These are phyloP conservation scores for Apiotrichum montevideense DNA, from an alignment of 1,284 basidiomycete species.

Conservation along the genomic window DNA sequence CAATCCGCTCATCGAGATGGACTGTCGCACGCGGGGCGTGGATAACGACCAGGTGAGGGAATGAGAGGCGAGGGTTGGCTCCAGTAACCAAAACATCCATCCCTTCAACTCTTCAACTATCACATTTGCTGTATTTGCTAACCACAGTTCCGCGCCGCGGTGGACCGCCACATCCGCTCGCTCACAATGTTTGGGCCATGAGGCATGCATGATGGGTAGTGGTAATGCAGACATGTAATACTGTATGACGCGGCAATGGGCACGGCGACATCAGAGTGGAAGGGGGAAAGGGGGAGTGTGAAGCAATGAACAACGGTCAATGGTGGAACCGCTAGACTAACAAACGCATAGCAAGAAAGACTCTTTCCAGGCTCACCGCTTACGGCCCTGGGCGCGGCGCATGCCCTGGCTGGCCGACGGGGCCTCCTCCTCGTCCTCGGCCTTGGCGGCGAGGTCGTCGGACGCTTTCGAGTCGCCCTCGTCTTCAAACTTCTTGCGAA, in stretches of 20 bases:
- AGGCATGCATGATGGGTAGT: not conserved
- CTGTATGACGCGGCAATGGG: not conserved
- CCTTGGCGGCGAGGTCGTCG: constrained; percentile 2
- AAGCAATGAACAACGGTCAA: too few relatives aligned
- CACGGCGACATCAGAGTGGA: too few relatives aligned
- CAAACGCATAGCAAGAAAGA: too few relatives aligned
- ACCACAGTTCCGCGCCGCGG: constrained; percentile 66
- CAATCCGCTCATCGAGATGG: constrained; percentile 79
- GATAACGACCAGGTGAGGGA: constrained; percentile 63
- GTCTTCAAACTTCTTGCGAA: constrained; percentile 62
- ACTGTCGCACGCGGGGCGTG: constrained; percentile 70
- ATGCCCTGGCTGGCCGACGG: constrained; percentile 5
- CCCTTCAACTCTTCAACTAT: constrained; percentile 1
- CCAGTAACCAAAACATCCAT: too few relatives aligned
- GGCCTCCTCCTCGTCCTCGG: constrained; percentile 8
- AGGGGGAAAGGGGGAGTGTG: too few relatives aligned
- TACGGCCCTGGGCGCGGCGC: not conserved
- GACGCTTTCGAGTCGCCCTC: constrained; percentile 33
- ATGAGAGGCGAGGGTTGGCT: too few relatives aligned
- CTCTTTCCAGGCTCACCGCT: not conserved
- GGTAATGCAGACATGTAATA: not conserved
- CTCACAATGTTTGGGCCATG: constrained; percentile 41
- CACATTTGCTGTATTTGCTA: not conserved
- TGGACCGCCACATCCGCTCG: constrained; percentile 62
- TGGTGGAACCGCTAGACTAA: too few relatives aligned